These are phyloP conservation scores for Citrullus amarus DNA, from an alignment of 306 rosid species.

Conservation along the genomic window DNA sequence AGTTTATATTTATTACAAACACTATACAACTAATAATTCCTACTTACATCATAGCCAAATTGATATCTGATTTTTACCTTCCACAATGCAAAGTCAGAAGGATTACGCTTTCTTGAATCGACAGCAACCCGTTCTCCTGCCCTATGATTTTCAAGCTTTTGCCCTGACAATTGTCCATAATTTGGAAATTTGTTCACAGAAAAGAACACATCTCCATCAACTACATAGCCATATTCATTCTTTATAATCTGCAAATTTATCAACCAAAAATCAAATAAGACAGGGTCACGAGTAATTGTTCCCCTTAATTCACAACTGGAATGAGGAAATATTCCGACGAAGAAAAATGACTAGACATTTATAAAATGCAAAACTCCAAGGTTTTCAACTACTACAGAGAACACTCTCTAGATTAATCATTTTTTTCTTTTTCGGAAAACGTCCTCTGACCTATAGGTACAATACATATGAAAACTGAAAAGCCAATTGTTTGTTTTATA, in stretches of 20 bases:
- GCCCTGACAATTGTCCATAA: conserved; percentile 81
- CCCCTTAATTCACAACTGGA: background rate
- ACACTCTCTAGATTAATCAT: background rate
- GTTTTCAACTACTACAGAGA: background rate
- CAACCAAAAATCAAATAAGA: background rate
- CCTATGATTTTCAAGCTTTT: conserved; percentile 61
- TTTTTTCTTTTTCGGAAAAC: background rate
- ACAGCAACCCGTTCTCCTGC: conserved; percentile 93
- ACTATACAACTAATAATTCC: background rate
- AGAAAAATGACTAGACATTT: background rate
- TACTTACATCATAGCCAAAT: conserved; percentile 5
- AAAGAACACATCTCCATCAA: conserved; percentile 87
- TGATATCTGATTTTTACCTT: conserved; percentile 38
- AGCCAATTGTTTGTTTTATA: background rate
- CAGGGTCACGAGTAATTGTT: background rate
- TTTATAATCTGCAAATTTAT: conserved; percentile 58
- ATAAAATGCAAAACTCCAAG: background rate
- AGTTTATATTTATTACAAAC: conserved; percentile 5
- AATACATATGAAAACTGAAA: background rate
- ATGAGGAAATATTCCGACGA: background rate
- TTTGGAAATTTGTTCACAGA: conserved; percentile 71
- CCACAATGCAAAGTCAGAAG: conserved; percentile 94
- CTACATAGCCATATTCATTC: conserved; percentile 54
- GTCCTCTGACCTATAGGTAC: background rate
- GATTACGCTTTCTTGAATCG: conserved; percentile 73